A percentile compares a stretch with the other conserved stretches of the same genome.
Evolutionary conservation across 176 grass and related monocot species (phyloP).

Genomic region (Zea luxurians): DNA sequence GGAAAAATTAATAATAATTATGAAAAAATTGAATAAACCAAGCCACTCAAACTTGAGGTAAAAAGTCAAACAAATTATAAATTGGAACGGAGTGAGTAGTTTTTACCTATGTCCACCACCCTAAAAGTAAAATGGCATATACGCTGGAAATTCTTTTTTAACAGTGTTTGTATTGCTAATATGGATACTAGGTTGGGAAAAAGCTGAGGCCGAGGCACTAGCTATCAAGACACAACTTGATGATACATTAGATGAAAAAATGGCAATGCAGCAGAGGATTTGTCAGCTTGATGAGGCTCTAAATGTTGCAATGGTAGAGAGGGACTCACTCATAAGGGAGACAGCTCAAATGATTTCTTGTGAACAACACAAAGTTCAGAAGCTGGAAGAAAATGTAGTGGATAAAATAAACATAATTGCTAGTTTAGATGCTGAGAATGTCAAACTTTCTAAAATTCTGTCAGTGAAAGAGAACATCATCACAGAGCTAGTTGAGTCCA

Average conservation of each 20-base stretch:
- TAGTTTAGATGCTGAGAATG: slow-evolving; percentile 62
- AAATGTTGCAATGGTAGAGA: slow-evolving; percentile 68
- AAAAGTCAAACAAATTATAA: too few species aligned
- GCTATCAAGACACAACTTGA: slow-evolving; percentile 70
- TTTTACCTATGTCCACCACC: slow-evolving; percentile 10
- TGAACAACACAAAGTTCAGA: slow-evolving; percentile 72
- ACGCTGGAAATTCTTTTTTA: background rate
- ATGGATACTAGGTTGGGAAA: slow-evolving; percentile 83
- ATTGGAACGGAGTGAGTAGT: background rate
- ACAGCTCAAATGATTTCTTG: slow-evolving; percentile 58
- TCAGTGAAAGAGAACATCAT: slow-evolving; percentile 60
- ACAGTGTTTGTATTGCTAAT: background rate
- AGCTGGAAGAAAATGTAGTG: slow-evolving; percentile 51
- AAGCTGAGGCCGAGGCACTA: slow-evolving; percentile 70
- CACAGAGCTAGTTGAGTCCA: slow-evolving; percentile 61
- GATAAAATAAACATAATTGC: slow-evolving; percentile 69
- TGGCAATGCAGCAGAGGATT: slow-evolving; percentile 60
- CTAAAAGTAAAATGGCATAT: slow-evolving; percentile 31
- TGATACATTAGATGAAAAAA: slow-evolving; percentile 60
- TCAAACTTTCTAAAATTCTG: slow-evolving; percentile 63
- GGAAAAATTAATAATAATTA: too few species aligned
- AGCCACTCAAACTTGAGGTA: too few species aligned
- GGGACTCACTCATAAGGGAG: slow-evolving; percentile 60
- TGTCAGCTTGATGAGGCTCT: slow-evolving; percentile 59
- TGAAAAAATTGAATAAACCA: too few species aligned